Evolutionary conservation across 2,329 filamentous ascomycete genomes (phyloP), one percentile per base, ranked within the genome.

Genomic region (Grosmannia clavigera): DNA sequence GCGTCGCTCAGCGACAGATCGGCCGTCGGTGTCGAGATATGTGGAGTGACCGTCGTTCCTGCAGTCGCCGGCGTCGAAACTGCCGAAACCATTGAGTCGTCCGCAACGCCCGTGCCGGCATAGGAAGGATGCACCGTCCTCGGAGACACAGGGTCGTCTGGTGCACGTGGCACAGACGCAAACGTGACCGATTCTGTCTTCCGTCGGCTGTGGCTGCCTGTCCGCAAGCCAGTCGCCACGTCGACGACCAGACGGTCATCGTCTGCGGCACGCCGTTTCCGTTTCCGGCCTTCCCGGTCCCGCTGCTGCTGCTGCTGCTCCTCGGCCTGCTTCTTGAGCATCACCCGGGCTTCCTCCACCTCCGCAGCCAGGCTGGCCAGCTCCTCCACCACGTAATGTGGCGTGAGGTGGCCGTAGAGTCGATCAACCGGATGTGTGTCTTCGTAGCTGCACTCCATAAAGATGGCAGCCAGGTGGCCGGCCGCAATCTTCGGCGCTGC

Each of bases 371-470:
- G 78, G 0, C 75, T 79, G 40, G 78, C 77, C 61, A 99, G 77
- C 72, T 99, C 94, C 54, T 87, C 82, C 29, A 92, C 83, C 14
- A 99, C 74, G 70, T 90, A 94, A 0, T 84, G 79, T 0, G 94
- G 94, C 46, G 90, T 89, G 16, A 99, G 76, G 67, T 99, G 94
- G 0, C 94, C 94, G 65, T 91, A 99, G 0, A 99, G 78, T 0
- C 85, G 82, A 57, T 87, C 85, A 62, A 94, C 85, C 27, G 83
- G 79, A 67, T 91, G 87, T 9, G 82, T 82, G 70, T 96, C 87
- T 63, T 90, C 88, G 71, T 92, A 99, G 63, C 90, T 95, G 72
- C 92, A 97, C 75, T 99, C 94, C 66, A 99, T 95, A 69, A 97
- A 92, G 14, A 99, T 87, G 12, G 87, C 92, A 0, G 79, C 81